Percentiles rank a stretch among this genome's conserved stretches.
These are phyloP conservation scores for Ceratobasidium sp. DNA, from an alignment of 1,284 basidiomycete species.

Conservation along the genomic window DNA sequence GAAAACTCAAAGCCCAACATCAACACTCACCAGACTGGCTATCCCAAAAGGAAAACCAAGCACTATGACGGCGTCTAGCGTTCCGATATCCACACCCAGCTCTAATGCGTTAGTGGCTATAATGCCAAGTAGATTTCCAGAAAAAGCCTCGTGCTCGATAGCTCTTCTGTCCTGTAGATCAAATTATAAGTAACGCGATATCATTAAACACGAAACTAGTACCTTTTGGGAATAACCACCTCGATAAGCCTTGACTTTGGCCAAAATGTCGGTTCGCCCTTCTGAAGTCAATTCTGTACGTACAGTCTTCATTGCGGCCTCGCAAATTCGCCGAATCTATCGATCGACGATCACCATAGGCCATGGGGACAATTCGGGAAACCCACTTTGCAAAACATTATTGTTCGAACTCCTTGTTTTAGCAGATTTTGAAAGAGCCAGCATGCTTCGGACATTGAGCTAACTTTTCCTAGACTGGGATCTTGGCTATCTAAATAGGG, in stretches of 20 bases:
- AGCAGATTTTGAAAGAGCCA: conserved; percentile 81
- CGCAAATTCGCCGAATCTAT: conserved; percentile 81
- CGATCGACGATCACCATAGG: background rate
- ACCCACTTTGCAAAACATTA: conserved; percentile 84
- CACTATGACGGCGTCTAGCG: conserved; percentile 88
- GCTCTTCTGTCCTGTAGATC: conserved; percentile 71
- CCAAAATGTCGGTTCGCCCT: conserved; percentile 77
- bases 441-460: conserved; percentile 75
- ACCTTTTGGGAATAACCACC: conserved; percentile 75
- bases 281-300: conserved; percentile 76
- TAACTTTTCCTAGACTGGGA: conserved; percentile 64
- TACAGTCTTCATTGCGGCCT: conserved; percentile 84
- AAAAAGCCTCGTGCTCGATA: conserved; percentile 88
- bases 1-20: background rate
- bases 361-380: background rate
- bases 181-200: background rate
- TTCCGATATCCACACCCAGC: conserved; percentile 90
- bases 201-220: background rate
- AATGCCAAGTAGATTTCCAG: conserved; percentile 81
- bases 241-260: conserved; percentile 83
- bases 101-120: conserved; percentile 93
- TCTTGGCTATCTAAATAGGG: conserved; percentile 67
- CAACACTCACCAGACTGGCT: conserved; percentile 70
- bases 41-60: conserved; percentile 83
- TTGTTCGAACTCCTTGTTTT: conserved; percentile 80